Evolutionary conservation across 2,329 filamentous ascomycete species (phyloP), one percentile per base, ranked within the genome.

Genomic region (Penicillium sp.): DNA sequence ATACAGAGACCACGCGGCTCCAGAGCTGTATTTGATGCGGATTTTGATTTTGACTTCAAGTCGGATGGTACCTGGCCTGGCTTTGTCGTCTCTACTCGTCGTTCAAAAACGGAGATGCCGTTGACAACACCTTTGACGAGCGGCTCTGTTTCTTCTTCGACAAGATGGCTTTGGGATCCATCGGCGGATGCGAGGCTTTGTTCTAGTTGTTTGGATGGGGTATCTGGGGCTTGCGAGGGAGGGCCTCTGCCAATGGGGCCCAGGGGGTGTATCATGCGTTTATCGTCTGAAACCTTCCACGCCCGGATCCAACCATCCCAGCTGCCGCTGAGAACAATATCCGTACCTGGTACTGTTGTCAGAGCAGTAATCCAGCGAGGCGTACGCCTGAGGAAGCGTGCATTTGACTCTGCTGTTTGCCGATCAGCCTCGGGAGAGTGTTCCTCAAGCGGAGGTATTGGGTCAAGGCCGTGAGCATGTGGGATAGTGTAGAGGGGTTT

Each of bases 291-390:
- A 21, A 99, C 84, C 64, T 85, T 88, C 95, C 95, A 99, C 5
- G 90, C 90, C 54, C 94, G 85, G 61, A 99, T 84, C 76, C 87
- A 88, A 2, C 95, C 95, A 74, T 96, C 95, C 93, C 94, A 99
- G 77, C 92, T 97, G 35, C 94, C 95, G 67, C 89, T 96, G 55
- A 99, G 83, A 60, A 99, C 87, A 55, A 97, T 82, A 72, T 99
- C 93, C 5, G 92, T 94, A 76, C 93, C 97, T 0, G 95, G 94
- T 53, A 99, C 85, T 0, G 92, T 90, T 53, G 89, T 84, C 48
- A 99, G 82, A 6, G 94, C 93, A 1, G 95, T 99, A 75, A 99
- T 95, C 85, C 91, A 96, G 73, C 94, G 85, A 4, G 95, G 91
- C 63, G 67, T 89, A 80, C 48, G 90, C 83, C 51, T 90, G 81